Evolutionary conservation across 2,329 filamentous ascomycete genomes (phyloP), one percentile per base, ranked within the genome.

Genomic region (Penicillium sp.): DNA sequence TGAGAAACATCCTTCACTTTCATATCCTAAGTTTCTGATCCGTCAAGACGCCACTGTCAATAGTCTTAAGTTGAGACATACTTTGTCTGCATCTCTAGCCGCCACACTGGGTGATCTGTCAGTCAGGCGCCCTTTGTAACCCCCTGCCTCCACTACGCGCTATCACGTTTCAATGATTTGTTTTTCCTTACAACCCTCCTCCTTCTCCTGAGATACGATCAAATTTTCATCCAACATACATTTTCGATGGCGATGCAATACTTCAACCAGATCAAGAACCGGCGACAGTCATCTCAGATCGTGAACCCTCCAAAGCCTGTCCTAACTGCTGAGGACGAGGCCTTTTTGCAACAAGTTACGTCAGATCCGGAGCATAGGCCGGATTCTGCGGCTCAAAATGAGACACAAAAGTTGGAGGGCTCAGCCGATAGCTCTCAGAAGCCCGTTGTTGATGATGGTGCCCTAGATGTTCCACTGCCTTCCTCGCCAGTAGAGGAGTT

Each of bases 241-340:
- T 33, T 13, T 6, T 7, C n/a, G 15, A 62, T 63, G 53, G 38
- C 57, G 22, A 79, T 80, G 75, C 73, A 82, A 65, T 81, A 81
- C 63, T 73, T 83, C 58, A 80, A 75, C 53, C 74, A 77, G 63
- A 75, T 81, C 51, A 79, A 76, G 58, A 70, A 74, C 58, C 80
- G 77, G 65, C 71, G 73, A 54, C 76, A 71, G 47, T 70, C 73
- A 17, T 74, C 76, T 61, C 68, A 71, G 65, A 56, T 68, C 57
- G 59, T 71, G 58, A 75, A 70, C 53, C 64, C 73, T 4, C 76
- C 75, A 33, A 73, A 72, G 53, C 81, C 69, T 71, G 81, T 88
- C 2, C 72, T 88, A n/a, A 86, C 84, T 19, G 81, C 85, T n/a
- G 86, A 87, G 68, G 86, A 89, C 64, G 84, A 88, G 67, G 78